Evolutionary conservation across 176 grass and related monocot genomes (phyloP).

Genomic region (Panicum miliaceum): DNA sequence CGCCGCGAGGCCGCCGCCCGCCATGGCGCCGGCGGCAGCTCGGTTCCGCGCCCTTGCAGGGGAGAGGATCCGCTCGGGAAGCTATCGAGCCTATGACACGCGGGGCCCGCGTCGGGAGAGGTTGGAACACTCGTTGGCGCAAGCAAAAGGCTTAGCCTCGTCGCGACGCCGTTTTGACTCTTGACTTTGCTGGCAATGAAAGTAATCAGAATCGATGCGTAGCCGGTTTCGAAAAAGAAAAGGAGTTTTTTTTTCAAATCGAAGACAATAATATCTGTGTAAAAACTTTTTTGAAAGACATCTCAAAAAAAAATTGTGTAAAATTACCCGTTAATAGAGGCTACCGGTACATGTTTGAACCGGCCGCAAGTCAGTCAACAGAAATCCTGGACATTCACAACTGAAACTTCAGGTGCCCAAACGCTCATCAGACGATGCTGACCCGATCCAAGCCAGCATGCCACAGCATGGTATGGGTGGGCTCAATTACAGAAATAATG

Average conservation of each 20-base stretch:
- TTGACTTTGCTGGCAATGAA: not conserved
- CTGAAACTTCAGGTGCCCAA: not conserved
- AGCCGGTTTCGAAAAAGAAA: not conserved
- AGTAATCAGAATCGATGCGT: conserved; percentile 4
- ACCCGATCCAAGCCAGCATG: not conserved
- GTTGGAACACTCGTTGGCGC: not conserved
- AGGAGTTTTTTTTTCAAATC: not conserved
- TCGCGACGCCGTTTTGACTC: no score
- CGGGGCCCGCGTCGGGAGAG: not conserved
- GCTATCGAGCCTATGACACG: conserved; percentile 23
- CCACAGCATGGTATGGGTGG: not conserved
- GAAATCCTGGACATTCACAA: not conserved
- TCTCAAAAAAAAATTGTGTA: not conserved
- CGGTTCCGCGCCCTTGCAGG: not conserved
- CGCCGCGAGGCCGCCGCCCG: conserved; percentile 28
- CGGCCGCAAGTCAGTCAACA: not conserved
- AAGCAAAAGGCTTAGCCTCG: not conserved
- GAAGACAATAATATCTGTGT: not conserved
- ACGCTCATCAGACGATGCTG: not conserved
- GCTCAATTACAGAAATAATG: not conserved
- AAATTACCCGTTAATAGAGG: not conserved
- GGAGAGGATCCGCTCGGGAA: not conserved
- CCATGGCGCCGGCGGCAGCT: conserved; percentile 37
- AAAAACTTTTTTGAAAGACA: not conserved
- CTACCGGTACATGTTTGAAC: not conserved